Base-by-base conservation (phyloP, 768 basidiomycete species). In the Tricholoma furcatifolium region DNA sequence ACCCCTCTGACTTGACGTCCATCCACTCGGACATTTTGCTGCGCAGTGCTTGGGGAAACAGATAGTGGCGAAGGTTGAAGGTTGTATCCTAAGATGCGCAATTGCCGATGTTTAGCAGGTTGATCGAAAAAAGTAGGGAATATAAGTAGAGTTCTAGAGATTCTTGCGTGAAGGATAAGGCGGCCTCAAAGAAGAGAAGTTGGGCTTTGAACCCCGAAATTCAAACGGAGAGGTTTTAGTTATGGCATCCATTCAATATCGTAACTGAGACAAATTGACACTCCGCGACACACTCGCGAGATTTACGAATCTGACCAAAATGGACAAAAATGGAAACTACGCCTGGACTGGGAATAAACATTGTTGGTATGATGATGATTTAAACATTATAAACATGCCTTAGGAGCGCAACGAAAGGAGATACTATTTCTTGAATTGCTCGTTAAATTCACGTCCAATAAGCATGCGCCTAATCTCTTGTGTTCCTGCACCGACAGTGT, bases 391-490 rank as follows among this genome's bases (percentile, higher is more conserved):
- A 47, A 38, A 43, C 17, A 42, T 50, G 36, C 48, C 36, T 23
- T 39, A 31, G 30, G 51, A 43, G 49, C 54, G 46, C 36, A 4
- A 51, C 18, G 12, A 47, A 34, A 20, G 32, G 36, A 51, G 17
- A 41, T 34, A 40, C 35, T 54, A 71, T 51, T 57, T 46, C 54
- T 70, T 70, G 51, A 76, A 71, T 64, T 90, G 78, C 55, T 86
- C 76, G 64, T 95, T 97, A 71, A 97, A 94, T 65, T 93, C 94
- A 55, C 94, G 77, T 30, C 94, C 94, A 53, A 97, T 96, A 53
- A 96, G 71, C 93, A 95, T 95, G 53, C 94, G 79, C 59, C 94
- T 74, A 50, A 97, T 94, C 74, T 96, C 94, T 67, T 97, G 95
- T 20, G 94, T 94, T 15, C 95, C 95, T n/a, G 95, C 95, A 23